Conservation (phyloP, 2,329 filamentous ascomycete genomes). For the Hymenoscyphus scutula region DNA sequence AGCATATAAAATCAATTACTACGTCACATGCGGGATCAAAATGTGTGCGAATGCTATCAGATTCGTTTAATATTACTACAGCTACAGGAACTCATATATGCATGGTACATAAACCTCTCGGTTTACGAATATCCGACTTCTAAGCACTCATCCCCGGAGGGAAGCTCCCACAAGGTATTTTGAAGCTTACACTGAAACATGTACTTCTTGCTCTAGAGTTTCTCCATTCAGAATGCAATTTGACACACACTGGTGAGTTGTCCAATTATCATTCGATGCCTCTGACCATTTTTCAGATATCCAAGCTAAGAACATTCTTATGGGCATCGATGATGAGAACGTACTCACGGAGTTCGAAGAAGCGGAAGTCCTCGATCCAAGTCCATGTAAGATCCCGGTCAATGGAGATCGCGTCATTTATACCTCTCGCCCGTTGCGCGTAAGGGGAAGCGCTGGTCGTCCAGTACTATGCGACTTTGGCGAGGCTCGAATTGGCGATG, state of each 20-base stretch:
- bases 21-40: constrained; percentile 36
- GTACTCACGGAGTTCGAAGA: constrained; percentile 34
- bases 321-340: constrained; percentile 33
- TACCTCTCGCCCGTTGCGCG: constrained; percentile 40
- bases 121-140: constrained; percentile 40
- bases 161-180: constrained; percentile 26
- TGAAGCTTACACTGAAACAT: constrained; percentile 38
- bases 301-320: constrained; percentile 36
- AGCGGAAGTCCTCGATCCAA: constrained; percentile 26
- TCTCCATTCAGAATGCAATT: constrained; percentile 44
- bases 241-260: constrained; percentile 45
- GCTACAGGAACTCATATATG: constrained; percentile 39
- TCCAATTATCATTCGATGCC: constrained; percentile 19
- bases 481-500: constrained; percentile 42
- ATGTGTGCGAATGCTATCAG: constrained; percentile 37
- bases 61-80: constrained; percentile 39
- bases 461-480: constrained; percentile 50
- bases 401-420: constrained; percentile 42
- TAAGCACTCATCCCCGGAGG: constrained; percentile 16
- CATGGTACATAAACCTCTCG: constrained; percentile 43
- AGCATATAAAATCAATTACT: constrained; percentile 36
- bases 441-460: constrained; percentile 36
- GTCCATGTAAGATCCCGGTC: constrained; percentile 44
- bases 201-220: constrained; percentile 44
- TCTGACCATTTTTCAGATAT: constrained; percentile 21